Evolutionary conservation across 208 protist species (phyloP).

Genomic region (Trypanosoma melophagium): DNA sequence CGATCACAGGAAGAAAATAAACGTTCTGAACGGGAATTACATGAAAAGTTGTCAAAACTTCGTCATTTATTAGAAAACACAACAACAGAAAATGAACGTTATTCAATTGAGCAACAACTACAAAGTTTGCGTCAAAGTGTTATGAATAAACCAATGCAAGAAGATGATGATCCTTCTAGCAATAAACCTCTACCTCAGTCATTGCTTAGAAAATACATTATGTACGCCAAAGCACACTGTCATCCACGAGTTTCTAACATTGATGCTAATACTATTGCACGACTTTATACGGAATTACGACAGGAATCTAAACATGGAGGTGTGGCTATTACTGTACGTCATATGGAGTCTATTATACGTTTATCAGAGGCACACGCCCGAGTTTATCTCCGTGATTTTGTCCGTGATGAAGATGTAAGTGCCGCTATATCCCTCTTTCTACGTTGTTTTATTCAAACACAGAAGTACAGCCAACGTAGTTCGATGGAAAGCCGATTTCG

Average conservation of each 20-base stretch:
- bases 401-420: conserved; percentile 97
- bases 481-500: conserved; percentile 86
- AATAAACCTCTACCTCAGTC: conserved; percentile 91
- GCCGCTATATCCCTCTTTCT: conserved; percentile 98
- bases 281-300: conserved; percentile 97
- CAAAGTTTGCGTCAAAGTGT: conserved; percentile 38
- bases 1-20: conserved; percentile 68
- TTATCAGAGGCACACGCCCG: conserved; percentile 97
- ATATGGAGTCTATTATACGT: conserved; percentile 99
- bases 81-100: conserved; percentile 62
- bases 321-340: conserved; percentile 97
- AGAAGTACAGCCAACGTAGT: conserved; percentile 90
- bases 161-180: conserved; percentile 86
- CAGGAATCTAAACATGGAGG: conserved; percentile 93
- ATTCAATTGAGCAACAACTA: conserved; percentile 53
- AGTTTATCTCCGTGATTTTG: conserved; percentile 96
- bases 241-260: conserved; percentile 92
- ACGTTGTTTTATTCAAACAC: conserved; percentile 97
- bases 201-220: conserved; percentile 98
- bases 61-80: conserved; percentile 69
- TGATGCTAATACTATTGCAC: conserved; percentile 92
- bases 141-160: conserved; percentile 23
- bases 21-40: conserved; percentile 43
- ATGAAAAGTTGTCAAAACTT: conserved; percentile 62
- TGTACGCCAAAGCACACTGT: conserved; percentile 94